Conservation (phyloP, 2,329 filamentous ascomycete genomes). For the Colletotrichum sp. region DNA sequence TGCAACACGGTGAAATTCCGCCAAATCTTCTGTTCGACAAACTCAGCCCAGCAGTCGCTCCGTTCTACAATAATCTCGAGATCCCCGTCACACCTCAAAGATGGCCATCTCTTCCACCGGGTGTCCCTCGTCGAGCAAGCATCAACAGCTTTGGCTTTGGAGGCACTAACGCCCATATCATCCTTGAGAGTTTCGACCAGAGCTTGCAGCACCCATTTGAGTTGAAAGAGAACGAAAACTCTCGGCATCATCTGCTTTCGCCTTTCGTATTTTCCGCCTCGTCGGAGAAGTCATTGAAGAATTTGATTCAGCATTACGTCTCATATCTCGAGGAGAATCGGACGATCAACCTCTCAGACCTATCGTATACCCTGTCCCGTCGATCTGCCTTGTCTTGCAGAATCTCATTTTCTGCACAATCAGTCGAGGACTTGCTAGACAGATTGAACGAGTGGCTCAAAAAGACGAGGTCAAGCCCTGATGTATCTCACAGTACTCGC, state of each 20-base stretch:
- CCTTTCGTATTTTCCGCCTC: not conserved
- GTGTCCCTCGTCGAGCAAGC: not conserved
- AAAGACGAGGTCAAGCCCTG: not conserved
- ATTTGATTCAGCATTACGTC: not conserved
- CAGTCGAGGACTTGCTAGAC: not conserved
- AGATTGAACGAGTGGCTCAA: not conserved
- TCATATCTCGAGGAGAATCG: not conserved
- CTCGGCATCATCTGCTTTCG: not conserved
- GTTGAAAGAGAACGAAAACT: not conserved
- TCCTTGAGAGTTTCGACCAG: slow-evolving; percentile 29
- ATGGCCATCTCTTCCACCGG: slow-evolving; percentile 21
- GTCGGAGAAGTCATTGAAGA: not conserved
- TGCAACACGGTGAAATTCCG: slow-evolving; percentile 26
- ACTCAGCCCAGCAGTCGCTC: slow-evolving; percentile 30
- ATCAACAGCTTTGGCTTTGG: slow-evolving; percentile 45
- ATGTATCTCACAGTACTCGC: not conserved
- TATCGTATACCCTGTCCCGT: not conserved
- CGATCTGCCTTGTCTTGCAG: not conserved
- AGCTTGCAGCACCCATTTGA: not conserved
- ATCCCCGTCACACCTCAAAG: slow-evolving; percentile 9
- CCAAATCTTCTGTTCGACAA: slow-evolving; percentile 34
- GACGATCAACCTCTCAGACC: not conserved
- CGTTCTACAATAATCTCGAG: slow-evolving; percentile 25
- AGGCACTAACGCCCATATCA: slow-evolving; percentile 47
- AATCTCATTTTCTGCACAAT: not conserved